A percentile compares a stretch with the other conserved stretches of the same genome.
Conservation (phyloP, 306 rosid genomes). For the Fagus crenata region DNA sequence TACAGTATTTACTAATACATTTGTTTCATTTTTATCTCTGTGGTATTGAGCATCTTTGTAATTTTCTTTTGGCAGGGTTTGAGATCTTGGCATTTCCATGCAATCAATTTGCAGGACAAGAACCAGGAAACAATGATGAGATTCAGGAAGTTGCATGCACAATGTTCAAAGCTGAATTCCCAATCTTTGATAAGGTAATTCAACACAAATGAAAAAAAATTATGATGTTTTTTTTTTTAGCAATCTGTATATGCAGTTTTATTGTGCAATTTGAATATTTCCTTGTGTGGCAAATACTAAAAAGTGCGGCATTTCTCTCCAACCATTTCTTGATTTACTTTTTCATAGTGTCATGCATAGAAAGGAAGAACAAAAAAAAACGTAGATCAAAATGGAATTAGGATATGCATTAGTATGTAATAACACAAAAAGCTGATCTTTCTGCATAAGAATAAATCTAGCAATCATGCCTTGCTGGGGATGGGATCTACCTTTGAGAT, state of each 20-base stretch:
- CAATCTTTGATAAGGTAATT: slow-evolving; percentile 82
- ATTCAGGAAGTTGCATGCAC: slow-evolving; percentile 77
- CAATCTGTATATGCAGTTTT: not conserved
- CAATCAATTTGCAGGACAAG: slow-evolving; percentile 88
- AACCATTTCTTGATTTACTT: not conserved
- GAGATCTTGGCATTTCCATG: slow-evolving; percentile 98
- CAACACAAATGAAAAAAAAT: slow-evolving; percentile 14
- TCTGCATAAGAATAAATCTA: not conserved
- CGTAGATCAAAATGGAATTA: too few species aligned
- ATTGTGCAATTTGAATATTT: not conserved
- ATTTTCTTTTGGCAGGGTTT: slow-evolving; percentile 43
- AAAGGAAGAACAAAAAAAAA: too few species aligned
- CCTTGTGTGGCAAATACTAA: not conserved
- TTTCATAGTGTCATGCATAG: too few species aligned
- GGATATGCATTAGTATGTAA: not conserved
- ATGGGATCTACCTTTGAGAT: not conserved
- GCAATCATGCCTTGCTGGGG: not conserved
- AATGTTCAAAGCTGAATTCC: slow-evolving; percentile 82
- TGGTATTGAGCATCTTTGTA: not conserved
- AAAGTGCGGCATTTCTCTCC: not conserved
- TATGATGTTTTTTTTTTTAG: not conserved
- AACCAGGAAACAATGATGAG: slow-evolving; percentile 79
- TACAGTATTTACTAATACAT: not conserved
- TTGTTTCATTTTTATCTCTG: not conserved
- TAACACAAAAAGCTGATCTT: not conserved